Base-by-base conservation (phyloP, 495 filamentous ascomycete genomes). In the Endocarpon pusillum region DNA sequence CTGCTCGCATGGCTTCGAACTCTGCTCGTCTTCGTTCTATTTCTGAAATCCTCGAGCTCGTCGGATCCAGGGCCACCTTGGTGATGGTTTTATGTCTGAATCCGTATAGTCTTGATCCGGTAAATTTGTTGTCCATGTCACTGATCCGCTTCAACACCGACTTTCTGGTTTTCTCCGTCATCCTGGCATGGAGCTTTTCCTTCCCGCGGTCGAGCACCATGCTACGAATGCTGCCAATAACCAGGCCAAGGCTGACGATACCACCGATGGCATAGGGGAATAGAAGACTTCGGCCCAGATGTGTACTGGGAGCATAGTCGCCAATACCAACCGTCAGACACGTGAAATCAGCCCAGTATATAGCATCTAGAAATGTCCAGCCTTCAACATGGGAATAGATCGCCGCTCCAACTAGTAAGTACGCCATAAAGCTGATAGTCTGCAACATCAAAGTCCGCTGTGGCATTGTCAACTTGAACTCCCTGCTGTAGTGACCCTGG, bases 391-490 rank as follows among this genome's bases (percentile, higher is more conserved):
- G 61, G 5, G 66, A 65, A 46, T 76, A 94, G 1, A 89, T 57
- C 11, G 75, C 54, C 1, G 83, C 71, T 4, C 85, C 83, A 9
- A 78, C 43, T 2, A 84, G 66, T 7, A 92, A 62, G 43, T 89
- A 91, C 5, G 75, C 54, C 29, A 80, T 60, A 48, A 91, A 78
- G 18, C 66, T 54, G 44, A 89, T 87, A 1, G 81, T 92, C 44
- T 92, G 84, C 19, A 92, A 54, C 80, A 92, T 92, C 21, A 94
- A 53, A 0, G 81, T 89, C 17, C 84, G 65, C 52, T 91, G 81
- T 37, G 69, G 71, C 26, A 63, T 62, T 2, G 75, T 85, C 19
- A 85, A 62, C 25, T 71, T 66, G 50, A 83, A 86, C 33, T 81
- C 69, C 27, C 66, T 74, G 3, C 53, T 55, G 38, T 81, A 84